Base-by-base conservation (phyloP, 495 filamentous ascomycete genomes). In the Penicillium mononematosum region DNA sequence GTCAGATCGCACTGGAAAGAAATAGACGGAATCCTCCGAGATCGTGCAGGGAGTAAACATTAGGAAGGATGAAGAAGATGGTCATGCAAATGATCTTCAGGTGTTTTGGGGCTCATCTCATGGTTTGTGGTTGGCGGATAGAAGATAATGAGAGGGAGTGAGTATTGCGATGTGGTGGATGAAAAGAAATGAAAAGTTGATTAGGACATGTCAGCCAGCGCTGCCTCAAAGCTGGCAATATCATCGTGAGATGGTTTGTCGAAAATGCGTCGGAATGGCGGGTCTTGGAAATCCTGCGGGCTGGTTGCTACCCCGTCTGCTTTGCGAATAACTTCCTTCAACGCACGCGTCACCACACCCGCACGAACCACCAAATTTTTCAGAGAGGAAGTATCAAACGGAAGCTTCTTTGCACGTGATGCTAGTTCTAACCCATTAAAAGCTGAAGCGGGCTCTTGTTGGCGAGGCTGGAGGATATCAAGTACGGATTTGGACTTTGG, bases 301-400 rank as follows among this genome's bases (percentile, higher is more conserved):
- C 80, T 89, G 39, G 85, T 78, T 17, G 87, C 76, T 17, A 86
- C 78, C 41, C 87, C 85, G 65, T 96, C 91, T 42, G 88, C 90
- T 64, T 86, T 85, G 50, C 90, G 88, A 59, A 94, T 83, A 12
- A 89, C 77, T 53, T 92, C 89, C 45, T 88, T 87, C 47, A 92
- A 72, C 5, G 83, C 81, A 57, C 89, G 84, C 10, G 83, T 88
- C 22, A 96, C 81, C 12, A 85, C 85, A 31, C 86, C 87, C 3
- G 92, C 91, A 39, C 92, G 87, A 55, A 89, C 85, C 17, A 97
- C 92, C 46, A 97, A 78, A 68, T 93, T 89, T 57, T 87, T 85
- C 20, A 97, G 83, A 55, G 90, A 95, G 32, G 88, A 90, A 10
- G 91, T 96, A 66, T 96, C 92, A 61, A 97, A 97, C 14, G 90